Evolutionary conservation across 2,329 filamentous ascomycete genomes (phyloP), one percentile per base, ranked within the genome.

Genomic region (Alternaria dauci): DNA sequence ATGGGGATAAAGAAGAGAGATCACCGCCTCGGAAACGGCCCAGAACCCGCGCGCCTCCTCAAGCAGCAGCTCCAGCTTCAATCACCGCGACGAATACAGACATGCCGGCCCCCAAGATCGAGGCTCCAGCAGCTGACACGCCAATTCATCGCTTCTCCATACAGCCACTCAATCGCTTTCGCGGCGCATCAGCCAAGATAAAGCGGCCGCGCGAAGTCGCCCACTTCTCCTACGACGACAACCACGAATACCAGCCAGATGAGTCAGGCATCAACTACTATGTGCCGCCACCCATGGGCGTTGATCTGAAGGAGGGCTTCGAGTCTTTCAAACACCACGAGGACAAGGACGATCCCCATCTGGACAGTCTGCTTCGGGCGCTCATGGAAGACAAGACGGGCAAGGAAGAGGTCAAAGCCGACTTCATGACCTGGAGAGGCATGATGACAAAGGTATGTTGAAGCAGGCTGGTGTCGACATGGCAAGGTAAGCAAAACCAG

Each of bases 361-460:
- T 99, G 4, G 91, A 96, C 57, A 90, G 91, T 62, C 82, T 99
- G 30, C 82, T 99, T 23, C 89, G 87, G 61, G 90, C 93, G 1
- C 87, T 99, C 46, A 83, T 88, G 50, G 58, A 60, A 85, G 86
- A 26, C 84, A 92, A 67, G 95, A 98, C 79, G 84, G 89, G 76
- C 83, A 88, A 66, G 87, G 85, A 0, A 53, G 54, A 16, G 32
- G 48, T 12, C 86, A 87, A 93, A 62, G 90, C 91, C 2, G 88
- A 96, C 70, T 77, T 98, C 46, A 85, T 98, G 52, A 98, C 94
- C 1, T 99, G 94, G 94, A 85, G 95, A 72, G 95, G 95, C 38
- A 97, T 98, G 93, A 94, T 99, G 90, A 98, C 95, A 64, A 99
- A 97, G 85, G 93, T 94, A 75, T 54, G 70, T 72, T 68, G 59